These are phyloP conservation scores for Rubus idaeus DNA, from an alignment of 306 rosid species.

Conservation along the genomic window DNA sequence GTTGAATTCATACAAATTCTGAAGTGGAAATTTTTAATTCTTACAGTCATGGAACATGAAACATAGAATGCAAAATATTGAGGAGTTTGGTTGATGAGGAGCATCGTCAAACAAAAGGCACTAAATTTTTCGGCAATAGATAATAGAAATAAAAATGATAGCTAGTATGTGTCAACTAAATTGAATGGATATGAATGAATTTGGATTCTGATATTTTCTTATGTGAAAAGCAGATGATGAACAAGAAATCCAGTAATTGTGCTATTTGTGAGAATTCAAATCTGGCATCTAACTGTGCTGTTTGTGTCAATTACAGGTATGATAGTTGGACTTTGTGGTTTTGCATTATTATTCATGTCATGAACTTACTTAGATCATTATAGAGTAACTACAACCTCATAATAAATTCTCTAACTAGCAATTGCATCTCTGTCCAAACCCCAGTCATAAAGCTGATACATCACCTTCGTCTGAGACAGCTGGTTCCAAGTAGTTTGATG, in stretches of 20 bases:
- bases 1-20: not conserved
- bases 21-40: not conserved
- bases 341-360: not conserved
- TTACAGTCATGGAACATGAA: no score
- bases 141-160: no score
- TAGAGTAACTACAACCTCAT: not conserved
- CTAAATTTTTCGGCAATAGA: no score
- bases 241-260: conserved; percentile 61
- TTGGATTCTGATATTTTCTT: not conserved
- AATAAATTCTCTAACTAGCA: not conserved
- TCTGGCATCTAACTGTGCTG: conserved; percentile 66
- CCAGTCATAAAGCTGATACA: conserved; percentile 83
- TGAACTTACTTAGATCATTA: no score
- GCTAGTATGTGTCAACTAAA: not conserved
- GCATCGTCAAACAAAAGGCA: no score
- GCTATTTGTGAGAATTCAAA: conserved; percentile 78
- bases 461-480: conserved; percentile 75
- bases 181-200: not conserved
- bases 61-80: no score
- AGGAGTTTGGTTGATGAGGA: no score
- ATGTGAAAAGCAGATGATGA: conserved; percentile 42
- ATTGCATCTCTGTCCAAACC: conserved; percentile 29
- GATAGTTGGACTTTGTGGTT: no score
- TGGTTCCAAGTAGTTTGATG: conserved; percentile 72
- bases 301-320: conserved; percentile 86